phyloP scores from a whole-genome alignment of 441 rosid species.

The Raphanus hybrid region DNA sequence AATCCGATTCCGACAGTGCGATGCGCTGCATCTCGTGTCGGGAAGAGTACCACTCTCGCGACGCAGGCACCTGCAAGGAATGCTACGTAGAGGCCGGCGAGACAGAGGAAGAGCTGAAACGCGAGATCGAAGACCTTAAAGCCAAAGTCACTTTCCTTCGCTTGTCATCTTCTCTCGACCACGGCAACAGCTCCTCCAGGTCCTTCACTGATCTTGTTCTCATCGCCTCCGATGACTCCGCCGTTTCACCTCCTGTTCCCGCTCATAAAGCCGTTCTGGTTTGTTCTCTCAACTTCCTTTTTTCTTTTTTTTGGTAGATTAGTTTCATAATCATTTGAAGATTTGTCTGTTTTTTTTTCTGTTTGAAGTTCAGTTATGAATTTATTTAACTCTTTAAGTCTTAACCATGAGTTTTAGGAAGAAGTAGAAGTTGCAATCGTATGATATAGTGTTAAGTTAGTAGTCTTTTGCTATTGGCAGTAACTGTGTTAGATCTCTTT shows the following conservation, averaged over 20 bases:
- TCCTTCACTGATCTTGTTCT: constrained; percentile 75
- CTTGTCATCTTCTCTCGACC: constrained; percentile 59
- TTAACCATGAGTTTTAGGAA: neutral
- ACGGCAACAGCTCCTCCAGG: constrained; percentile 9
- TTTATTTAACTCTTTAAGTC: neutral
- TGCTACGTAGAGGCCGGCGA: constrained; percentile 90
- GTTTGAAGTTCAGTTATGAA: constrained; percentile 14
- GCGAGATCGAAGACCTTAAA: constrained; percentile 83
- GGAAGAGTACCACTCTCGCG: constrained; percentile 56
- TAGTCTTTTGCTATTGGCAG: neutral
- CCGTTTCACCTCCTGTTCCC: constrained; percentile 51
- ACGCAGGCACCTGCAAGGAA: constrained; percentile 94
- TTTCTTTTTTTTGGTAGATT: neutral
- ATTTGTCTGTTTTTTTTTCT: neutral
- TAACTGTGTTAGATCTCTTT: neutral
- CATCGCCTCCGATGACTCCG: constrained; percentile 57
- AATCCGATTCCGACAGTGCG: constrained; percentile 45
- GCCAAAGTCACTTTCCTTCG: constrained; percentile 73
- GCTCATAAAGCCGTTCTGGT: constrained; percentile 82
- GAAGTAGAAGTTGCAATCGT: neutral
- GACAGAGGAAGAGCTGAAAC: constrained; percentile 87
- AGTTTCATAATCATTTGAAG: neutral
- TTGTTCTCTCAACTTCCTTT: constrained; percentile 21
- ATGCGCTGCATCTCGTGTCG: constrained; percentile 80
- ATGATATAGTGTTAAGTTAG: constrained; percentile 1